Evolutionary conservation across 129 eudicot species (phyloP).

Genomic region (Ambrosia trifida): DNA sequence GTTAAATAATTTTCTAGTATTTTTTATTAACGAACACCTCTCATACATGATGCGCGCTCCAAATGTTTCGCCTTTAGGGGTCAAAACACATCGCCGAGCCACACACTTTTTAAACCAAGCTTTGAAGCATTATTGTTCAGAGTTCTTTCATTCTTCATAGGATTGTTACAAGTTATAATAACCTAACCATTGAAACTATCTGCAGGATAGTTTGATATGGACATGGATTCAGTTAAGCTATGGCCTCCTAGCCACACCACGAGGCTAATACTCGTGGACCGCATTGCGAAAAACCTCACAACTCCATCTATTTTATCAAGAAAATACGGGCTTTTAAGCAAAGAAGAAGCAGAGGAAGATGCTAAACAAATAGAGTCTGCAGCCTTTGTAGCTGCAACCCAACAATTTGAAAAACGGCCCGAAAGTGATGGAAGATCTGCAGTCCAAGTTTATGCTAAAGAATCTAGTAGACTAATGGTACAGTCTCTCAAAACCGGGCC

Average conservation of each 20-base stretch:
- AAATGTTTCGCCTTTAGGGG: no score
- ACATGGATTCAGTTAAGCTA: constrained; percentile 55
- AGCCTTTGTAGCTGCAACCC: constrained; percentile 64
- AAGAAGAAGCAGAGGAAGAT: constrained; percentile 64
- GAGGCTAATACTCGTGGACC: constrained; percentile 61
- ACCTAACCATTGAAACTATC: not conserved
- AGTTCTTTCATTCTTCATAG: not conserved
- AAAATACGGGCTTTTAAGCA: constrained; percentile 63
- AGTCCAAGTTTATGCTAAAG: constrained; percentile 75
- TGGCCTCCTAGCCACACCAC: constrained; percentile 96
- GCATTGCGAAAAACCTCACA: constrained; percentile 70
- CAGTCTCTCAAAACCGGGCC: constrained; percentile 64
- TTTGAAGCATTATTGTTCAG: not conserved
- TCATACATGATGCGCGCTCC: no score
- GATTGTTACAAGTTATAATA: not conserved
- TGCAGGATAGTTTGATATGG: constrained; percentile 32
- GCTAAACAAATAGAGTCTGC: constrained; percentile 66
- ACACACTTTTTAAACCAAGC: no score
- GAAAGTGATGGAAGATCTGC: constrained; percentile 89
- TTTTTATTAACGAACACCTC: no score
- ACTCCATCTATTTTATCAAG: constrained; percentile 64
- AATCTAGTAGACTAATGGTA: constrained; percentile 73
- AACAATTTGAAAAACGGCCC: constrained; percentile 64
- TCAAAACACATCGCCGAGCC: no score
- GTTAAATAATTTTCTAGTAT: no score